A percentile compares a stretch with the other conserved stretches of the same genome.
phyloP scores from a whole-genome alignment of 148 eudicot genomes.

The Fallopia convolvulus region DNA sequence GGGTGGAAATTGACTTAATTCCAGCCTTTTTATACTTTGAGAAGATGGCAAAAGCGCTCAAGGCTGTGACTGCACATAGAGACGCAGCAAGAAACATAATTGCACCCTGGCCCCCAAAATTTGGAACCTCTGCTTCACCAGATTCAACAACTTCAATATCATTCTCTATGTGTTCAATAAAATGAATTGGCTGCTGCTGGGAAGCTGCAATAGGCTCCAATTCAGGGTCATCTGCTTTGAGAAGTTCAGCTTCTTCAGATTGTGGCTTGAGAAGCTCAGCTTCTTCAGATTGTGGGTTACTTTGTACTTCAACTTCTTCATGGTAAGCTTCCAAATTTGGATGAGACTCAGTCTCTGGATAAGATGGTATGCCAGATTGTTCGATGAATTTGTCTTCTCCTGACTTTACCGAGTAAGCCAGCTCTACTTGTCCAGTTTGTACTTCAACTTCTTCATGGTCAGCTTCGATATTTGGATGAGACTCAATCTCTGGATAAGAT shows the following conservation, averaged over 20 bases:
- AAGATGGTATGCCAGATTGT: background rate
- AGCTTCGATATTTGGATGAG: background rate
- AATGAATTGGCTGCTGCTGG: background rate
- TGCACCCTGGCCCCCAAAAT: constrained; percentile 3
- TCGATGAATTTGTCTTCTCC: background rate
- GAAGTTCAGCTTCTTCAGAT: background rate
- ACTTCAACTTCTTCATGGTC: background rate
- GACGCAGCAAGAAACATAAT: background rate
- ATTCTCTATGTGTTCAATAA: background rate
- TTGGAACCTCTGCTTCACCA: background rate
- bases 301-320: constrained; percentile 3
- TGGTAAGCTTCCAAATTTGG: background rate
- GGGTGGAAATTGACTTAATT: background rate
- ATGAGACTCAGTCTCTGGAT: background rate
- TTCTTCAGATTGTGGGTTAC: background rate
- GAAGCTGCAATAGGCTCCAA: background rate
- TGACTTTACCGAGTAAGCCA: background rate
- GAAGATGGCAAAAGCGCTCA: background rate
- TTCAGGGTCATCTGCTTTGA: background rate
- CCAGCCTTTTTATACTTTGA: background rate
- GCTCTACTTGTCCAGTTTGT: background rate
- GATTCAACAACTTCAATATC: background rate
- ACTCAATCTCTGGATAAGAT: background rate
- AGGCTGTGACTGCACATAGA: constrained; percentile 7
- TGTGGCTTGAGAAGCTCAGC: background rate